These are phyloP conservation scores for Termitomyces sp. DNA, from an alignment of 768 basidiomycete species.

Conservation along the genomic window DNA sequence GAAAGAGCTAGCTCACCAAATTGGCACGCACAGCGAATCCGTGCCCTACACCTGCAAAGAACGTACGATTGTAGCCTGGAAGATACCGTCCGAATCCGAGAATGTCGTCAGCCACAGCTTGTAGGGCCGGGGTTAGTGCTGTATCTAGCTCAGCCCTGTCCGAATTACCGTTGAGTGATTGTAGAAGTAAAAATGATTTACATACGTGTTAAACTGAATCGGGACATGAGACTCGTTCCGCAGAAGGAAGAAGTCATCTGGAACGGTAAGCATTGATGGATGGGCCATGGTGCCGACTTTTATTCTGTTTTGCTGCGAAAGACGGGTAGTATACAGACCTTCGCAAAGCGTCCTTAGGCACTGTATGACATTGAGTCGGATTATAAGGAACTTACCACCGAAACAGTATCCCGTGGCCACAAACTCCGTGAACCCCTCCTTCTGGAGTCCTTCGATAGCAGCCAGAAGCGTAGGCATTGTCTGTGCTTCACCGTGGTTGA, in stretches of 20 bases:
- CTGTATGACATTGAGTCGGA: neutral
- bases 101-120: slow-evolving; percentile 10
- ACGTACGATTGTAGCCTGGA: slow-evolving; percentile 12
- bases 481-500: slow-evolving; percentile 21
- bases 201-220: slow-evolving; percentile 12
- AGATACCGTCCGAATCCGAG: slow-evolving; percentile 10
- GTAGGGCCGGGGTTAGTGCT: slow-evolving; percentile 8
- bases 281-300: slow-evolving; percentile 25
- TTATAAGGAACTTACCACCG: slow-evolving; percentile 13
- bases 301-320: slow-evolving; percentile 23
- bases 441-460: slow-evolving; percentile 26
- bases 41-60: slow-evolving; percentile 12
- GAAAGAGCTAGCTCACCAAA: slow-evolving; percentile 3
- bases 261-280: slow-evolving; percentile 28
- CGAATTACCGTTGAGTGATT: neutral
- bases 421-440: slow-evolving; percentile 27
- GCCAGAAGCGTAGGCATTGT: slow-evolving; percentile 26
- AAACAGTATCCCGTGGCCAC: slow-evolving; percentile 32
- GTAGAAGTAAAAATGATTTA: neutral
- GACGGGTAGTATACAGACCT: slow-evolving; percentile 25
- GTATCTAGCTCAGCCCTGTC: slow-evolving; percentile 11
- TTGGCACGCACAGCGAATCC: slow-evolving; percentile 15
- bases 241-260: slow-evolving; percentile 24
- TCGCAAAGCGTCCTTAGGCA: neutral
- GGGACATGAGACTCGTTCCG: slow-evolving; percentile 12